Conservation (phyloP, 371 early-diverging fungal genomes). For the Fennellomyces sp. region DNA sequence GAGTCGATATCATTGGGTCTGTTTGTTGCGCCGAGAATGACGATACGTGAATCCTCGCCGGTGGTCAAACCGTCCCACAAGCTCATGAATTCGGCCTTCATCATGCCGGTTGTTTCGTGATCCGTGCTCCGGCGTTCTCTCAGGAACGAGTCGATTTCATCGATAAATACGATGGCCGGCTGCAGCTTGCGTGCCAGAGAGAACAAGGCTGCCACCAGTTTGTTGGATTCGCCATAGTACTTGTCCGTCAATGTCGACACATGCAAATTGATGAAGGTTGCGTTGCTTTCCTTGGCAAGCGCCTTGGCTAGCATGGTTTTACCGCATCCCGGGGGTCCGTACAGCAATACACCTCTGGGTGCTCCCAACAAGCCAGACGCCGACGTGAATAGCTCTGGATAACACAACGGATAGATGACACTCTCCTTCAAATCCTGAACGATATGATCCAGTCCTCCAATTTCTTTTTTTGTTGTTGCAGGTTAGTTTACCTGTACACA, state of each 20-base stretch:
- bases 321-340: constrained; percentile 97
- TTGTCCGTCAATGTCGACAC: constrained; percentile 96
- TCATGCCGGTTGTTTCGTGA: constrained; percentile 95
- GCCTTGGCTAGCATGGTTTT: constrained; percentile 99
- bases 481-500: not conserved
- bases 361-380: constrained; percentile 87
- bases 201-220: constrained; percentile 91
- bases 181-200: constrained; percentile 92
- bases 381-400: constrained; percentile 89
- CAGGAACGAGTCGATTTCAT: constrained; percentile 96
- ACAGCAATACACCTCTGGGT: constrained; percentile 93
- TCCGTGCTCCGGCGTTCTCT: constrained; percentile 90
- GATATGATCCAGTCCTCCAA: constrained; percentile 93
- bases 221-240: constrained; percentile 97
- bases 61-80: constrained; percentile 97
- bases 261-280: constrained; percentile 95
- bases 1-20: constrained; percentile 97
- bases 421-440: constrained; percentile 90
- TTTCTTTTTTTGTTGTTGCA: constrained; percentile 53
- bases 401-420: constrained; percentile 93
- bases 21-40: constrained; percentile 95
- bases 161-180: constrained; percentile 96
- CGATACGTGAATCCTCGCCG: constrained; percentile 73
- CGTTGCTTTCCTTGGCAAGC: constrained; percentile 93
- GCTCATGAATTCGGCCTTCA: constrained; percentile 99